phyloP scores from a whole-genome alignment of 345 rosid species.

The Pistacia integerrima region DNA sequence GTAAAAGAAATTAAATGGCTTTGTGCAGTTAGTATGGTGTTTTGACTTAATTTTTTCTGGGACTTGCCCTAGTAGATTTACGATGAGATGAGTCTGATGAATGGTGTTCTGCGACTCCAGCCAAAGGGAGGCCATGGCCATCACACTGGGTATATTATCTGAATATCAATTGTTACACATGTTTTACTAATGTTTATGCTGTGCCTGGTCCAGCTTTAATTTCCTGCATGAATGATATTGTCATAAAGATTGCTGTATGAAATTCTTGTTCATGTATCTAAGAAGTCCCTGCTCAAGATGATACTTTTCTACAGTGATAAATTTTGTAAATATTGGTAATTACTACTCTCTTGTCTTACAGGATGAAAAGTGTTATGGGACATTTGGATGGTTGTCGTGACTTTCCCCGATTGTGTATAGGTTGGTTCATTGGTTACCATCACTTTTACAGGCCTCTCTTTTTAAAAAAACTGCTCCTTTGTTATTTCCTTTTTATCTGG shows the following conservation, averaged over 20 bases:
- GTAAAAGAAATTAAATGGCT: not conserved
- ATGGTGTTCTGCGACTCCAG: constrained; percentile 80
- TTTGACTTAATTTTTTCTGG: constrained; percentile 4
- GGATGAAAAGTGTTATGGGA: constrained; percentile 75
- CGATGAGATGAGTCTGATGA: constrained; percentile 92
- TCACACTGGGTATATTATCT: constrained; percentile 75
- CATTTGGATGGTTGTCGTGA: constrained; percentile 71
- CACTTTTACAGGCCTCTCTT: not conserved
- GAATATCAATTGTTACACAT: not conserved
- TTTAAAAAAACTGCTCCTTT: not conserved
- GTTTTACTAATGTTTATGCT: not conserved
- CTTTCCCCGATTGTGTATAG: constrained; percentile 82
- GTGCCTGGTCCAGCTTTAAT: not conserved
- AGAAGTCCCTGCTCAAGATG: not conserved
- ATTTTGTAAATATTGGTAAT: not conserved
- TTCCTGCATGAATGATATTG: not conserved
- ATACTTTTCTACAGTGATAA: not conserved
- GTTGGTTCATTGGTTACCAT: constrained; percentile 29
- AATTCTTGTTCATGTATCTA: not conserved
- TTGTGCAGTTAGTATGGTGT: not conserved
- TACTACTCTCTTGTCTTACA: constrained; percentile 37
- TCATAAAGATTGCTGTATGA: not conserved
- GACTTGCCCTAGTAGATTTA: constrained; percentile 51
- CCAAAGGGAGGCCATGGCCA: constrained; percentile 91
- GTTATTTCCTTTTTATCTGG: not conserved